phyloP scores from a whole-genome alignment of 2,329 filamentous ascomycete genomes.

The Paraphoma chrysanthemicola region DNA sequence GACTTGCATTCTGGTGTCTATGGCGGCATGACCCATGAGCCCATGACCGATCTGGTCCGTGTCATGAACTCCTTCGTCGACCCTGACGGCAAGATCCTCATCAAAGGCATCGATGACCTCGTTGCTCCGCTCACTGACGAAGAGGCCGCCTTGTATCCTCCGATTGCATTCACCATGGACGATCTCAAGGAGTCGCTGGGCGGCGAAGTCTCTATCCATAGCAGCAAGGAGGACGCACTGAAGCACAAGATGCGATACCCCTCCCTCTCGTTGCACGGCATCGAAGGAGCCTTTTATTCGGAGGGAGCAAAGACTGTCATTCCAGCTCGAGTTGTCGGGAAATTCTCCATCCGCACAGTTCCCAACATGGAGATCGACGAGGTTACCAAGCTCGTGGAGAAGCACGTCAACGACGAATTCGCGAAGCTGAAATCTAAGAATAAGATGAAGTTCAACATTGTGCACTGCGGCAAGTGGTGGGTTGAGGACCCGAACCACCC shows the following conservation, averaged over 20 bases:
- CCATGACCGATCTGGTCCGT: conserved; percentile 93
- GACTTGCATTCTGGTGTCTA: conserved; percentile 98
- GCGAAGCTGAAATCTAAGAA: conserved; percentile 92
- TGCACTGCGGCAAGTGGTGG: conserved; percentile 99
- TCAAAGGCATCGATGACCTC: conserved; percentile 92
- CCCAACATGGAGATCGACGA: conserved; percentile 94
- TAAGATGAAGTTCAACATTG: conserved; percentile 77
- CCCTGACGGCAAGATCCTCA: conserved; percentile 87
- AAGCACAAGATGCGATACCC: conserved; percentile 98
- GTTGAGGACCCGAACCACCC: conserved; percentile 96
- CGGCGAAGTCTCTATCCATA: conserved; percentile 83
- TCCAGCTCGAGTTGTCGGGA: conserved; percentile 95
- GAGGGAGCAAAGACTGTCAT: conserved; percentile 98
- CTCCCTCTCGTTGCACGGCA: conserved; percentile 89
- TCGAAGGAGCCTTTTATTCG: conserved; percentile 93
- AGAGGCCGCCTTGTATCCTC: conserved; percentile 85
- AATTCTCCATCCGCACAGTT: conserved; percentile 97
- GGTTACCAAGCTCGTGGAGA: conserved; percentile 85
- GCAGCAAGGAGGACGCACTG: conserved; percentile 88
- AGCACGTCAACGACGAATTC: conserved; percentile 84
- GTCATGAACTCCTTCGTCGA: conserved; percentile 87
- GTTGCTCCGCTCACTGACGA: conserved; percentile 87
- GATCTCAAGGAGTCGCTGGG: conserved; percentile 92
- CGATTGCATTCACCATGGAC: conserved; percentile 95
- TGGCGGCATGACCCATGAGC: conserved; percentile 94